Evolutionary conservation across 78 protist genomes (phyloP).

Genomic region (Cyanophora paradoxa): DNA sequence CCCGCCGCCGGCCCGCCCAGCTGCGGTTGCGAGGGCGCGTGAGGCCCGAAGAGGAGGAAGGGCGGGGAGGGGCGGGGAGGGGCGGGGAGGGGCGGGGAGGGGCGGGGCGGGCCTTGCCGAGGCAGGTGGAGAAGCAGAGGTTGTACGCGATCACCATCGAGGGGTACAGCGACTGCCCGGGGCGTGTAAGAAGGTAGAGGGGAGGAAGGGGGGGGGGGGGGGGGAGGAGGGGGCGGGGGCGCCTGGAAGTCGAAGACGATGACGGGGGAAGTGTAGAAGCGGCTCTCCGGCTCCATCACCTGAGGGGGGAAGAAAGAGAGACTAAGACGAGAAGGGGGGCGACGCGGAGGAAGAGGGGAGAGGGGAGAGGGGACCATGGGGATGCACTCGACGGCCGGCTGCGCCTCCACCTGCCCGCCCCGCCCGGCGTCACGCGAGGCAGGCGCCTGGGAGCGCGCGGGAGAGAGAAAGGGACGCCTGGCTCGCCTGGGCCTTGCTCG

Average conservation of each 20-base stretch:
- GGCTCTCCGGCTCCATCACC: slow-evolving; percentile 74
- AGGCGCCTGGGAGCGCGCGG: background rate
- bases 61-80: background rate
- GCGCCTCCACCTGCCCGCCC: slow-evolving; percentile 19
- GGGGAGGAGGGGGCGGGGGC: background rate
- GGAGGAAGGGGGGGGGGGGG: too few species aligned
- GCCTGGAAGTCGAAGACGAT: slow-evolving; percentile 89
- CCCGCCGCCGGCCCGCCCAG: background rate
- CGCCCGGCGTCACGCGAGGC: background rate
- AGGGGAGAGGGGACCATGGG: slow-evolving; percentile 63
- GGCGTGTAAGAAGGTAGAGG: too few species aligned
- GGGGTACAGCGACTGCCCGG: slow-evolving; percentile 90
- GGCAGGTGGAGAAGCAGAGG: slow-evolving; percentile 78
- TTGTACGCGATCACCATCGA: slow-evolving; percentile 93
- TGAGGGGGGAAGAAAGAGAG: background rate
- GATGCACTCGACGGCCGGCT: slow-evolving; percentile 62
- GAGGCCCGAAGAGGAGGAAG: background rate
- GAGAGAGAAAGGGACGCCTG: too few species aligned
- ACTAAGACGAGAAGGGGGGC: background rate
- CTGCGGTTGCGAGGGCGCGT: background rate
- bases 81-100: background rate
- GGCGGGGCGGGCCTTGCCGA: slow-evolving; percentile 38
- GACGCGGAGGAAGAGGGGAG: background rate
- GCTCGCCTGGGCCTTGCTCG: slow-evolving; percentile 44
- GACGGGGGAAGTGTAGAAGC: slow-evolving; percentile 77